phyloP scores from a whole-genome alignment of 306 rosid genomes.

The Lathyrus tuberosus region DNA sequence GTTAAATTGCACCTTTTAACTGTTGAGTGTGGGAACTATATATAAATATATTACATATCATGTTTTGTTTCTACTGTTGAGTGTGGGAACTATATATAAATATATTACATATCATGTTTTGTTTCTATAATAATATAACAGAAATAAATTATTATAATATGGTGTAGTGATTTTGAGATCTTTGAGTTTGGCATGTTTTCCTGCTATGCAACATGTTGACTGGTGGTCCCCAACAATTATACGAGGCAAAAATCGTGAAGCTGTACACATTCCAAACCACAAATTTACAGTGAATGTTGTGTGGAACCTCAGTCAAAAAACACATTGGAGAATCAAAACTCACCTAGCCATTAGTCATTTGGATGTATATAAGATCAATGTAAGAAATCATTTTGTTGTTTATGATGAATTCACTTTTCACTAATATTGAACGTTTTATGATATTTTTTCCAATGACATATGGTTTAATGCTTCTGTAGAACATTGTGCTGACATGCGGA shows the following conservation, averaged over 20 bases:
- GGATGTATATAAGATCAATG: slow-evolving; percentile 88
- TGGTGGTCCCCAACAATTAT: slow-evolving; percentile 99
- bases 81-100: slow-evolving; percentile 11
- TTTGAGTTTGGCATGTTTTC: slow-evolving; percentile 32
- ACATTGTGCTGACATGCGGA: slow-evolving; percentile 96
- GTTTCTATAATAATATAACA: slow-evolving; percentile 3
- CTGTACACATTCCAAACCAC: slow-evolving; percentile 97
- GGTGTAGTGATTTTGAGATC: slow-evolving; percentile 31
- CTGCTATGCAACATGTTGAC: slow-evolving; percentile 80
- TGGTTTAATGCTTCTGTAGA: slow-evolving; percentile 57
- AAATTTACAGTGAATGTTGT: slow-evolving; percentile 89
- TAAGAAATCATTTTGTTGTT: slow-evolving; percentile 47
- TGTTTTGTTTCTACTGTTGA: too few species aligned
- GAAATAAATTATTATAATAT: slow-evolving; percentile 24
- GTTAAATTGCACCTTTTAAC: slow-evolving; percentile 34
- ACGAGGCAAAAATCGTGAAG: slow-evolving; percentile 98
- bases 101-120: background rate
- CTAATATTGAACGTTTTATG: slow-evolving; percentile 24
- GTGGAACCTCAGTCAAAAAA: slow-evolving; percentile 87
- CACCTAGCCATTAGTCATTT: slow-evolving; percentile 89
- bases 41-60: too few species aligned
- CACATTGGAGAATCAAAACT: slow-evolving; percentile 98
- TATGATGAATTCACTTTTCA: slow-evolving; percentile 24
- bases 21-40: too few species aligned
- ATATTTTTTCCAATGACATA: slow-evolving; percentile 16